Conservation (phyloP, 2,329 filamentous ascomycete species). For the Sporothrix pallida region DNA sequence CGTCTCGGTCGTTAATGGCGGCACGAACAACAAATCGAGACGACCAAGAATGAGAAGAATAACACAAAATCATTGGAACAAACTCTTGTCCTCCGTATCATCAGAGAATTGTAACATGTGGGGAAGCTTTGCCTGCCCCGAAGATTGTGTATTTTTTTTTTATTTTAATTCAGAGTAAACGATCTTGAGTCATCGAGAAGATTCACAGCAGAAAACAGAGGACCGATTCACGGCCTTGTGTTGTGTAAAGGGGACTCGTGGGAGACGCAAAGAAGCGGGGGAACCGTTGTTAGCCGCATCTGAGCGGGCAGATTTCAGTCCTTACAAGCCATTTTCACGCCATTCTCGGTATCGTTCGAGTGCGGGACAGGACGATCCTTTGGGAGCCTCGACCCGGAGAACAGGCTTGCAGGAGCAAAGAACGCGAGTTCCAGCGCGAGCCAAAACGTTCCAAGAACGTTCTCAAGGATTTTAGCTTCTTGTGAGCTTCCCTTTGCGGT, state of each 20-base stretch:
- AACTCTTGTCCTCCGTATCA: background rate
- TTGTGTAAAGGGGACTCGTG: background rate
- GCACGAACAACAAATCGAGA: background rate
- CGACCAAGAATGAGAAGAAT: background rate
- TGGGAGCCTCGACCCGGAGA: too few relatives aligned
- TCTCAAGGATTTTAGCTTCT: background rate
- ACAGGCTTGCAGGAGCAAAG: background rate
- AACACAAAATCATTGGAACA: background rate
- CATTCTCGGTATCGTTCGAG: background rate
- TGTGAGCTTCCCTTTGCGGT: background rate
- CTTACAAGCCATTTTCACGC: background rate
- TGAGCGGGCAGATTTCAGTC: background rate
- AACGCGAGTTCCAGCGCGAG: background rate
- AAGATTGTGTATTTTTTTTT: background rate
- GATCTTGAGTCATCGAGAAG: slow-evolving; percentile 16
- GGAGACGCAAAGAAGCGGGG: background rate
- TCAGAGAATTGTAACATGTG: background rate
- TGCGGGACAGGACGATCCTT: background rate
- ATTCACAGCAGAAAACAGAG: background rate
- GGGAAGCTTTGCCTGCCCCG: slow-evolving; percentile 4
- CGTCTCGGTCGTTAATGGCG: background rate
- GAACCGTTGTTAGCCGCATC: slow-evolving; percentile 18
- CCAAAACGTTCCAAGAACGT: background rate
- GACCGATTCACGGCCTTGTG: background rate
- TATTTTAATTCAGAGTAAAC: background rate